phyloP scores from a whole-genome alignment of 2,329 filamentous ascomycete species.

The Alternaria sp. region DNA sequence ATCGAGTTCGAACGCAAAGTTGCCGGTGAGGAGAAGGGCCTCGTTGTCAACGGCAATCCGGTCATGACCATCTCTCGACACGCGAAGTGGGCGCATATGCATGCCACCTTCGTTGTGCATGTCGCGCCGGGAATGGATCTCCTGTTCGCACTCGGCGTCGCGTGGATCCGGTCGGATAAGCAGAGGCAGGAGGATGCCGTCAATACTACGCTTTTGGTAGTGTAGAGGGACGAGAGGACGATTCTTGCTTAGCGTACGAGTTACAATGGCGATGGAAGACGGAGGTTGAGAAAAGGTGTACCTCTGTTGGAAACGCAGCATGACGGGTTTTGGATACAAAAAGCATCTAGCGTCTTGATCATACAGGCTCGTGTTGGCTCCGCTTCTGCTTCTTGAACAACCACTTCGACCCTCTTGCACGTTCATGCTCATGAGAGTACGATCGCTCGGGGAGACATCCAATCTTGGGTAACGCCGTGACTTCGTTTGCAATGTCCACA shows the following conservation, averaged over 20 bases:
- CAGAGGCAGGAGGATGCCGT: conserved; percentile 19
- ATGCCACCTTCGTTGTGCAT: conserved; percentile 16
- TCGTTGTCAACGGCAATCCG: conserved; percentile 19
- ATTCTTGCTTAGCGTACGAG: not conserved
- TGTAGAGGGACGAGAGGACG: too few relatives aligned
- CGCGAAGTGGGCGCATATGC: conserved; percentile 12
- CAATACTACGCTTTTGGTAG: conserved; percentile 2
- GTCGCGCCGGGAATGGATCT: conserved; percentile 31
- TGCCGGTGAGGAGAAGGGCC: conserved; percentile 19
- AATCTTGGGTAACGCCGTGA: conserved; percentile 24
- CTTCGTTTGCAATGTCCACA: not conserved
- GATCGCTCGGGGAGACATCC: conserved; percentile 23
- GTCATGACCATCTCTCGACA: conserved; percentile 16
- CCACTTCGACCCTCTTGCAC: not conserved
- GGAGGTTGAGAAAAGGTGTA: not conserved
- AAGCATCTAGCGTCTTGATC: not conserved
- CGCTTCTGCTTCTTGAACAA: not conserved
- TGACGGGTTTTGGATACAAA: not conserved
- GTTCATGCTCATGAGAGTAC: conserved; percentile 1
- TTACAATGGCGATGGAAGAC: not conserved
- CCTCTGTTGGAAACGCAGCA: not conserved
- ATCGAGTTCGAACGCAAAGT: conserved; percentile 22
- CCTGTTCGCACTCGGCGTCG: conserved; percentile 24
- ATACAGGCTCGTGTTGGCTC: not conserved
- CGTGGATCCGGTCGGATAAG: conserved; percentile 22